Conservation (phyloP, 495 filamentous ascomycete species). For the Penicillium soppii region DNA sequence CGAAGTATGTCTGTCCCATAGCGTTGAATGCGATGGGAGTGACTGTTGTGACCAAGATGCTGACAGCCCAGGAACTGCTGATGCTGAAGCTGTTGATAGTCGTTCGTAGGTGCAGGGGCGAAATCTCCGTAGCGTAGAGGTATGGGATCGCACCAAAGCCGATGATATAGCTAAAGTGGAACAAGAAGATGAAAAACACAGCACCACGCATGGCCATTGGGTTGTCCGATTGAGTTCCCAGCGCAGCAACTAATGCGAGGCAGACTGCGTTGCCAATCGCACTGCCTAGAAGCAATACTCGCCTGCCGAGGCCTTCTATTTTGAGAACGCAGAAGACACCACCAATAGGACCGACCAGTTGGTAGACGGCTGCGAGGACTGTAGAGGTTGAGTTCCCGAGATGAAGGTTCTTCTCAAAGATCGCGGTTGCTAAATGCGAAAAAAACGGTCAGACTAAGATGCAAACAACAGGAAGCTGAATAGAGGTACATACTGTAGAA, state of each 20-base stretch:
- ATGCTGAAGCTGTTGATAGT: constrained; percentile 49
- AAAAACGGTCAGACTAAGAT: neutral
- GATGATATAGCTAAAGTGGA: constrained; percentile 52
- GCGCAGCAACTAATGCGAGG: constrained; percentile 37
- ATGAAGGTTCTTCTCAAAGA: constrained; percentile 22
- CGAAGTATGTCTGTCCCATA: constrained; percentile 22
- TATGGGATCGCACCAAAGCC: constrained; percentile 56
- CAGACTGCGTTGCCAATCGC: constrained; percentile 41
- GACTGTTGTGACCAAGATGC: constrained; percentile 19
- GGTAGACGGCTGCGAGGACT: constrained; percentile 21
- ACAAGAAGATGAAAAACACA: constrained; percentile 52
- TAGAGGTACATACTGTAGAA: constrained; percentile 23
- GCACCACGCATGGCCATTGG: constrained; percentile 21
- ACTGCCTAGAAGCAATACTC: constrained; percentile 17
- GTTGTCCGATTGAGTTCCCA: constrained; percentile 14
- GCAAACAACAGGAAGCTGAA: neutral
- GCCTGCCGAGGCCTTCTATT: constrained; percentile 22
- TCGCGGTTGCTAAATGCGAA: constrained; percentile 13
- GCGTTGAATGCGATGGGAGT: constrained; percentile 22
- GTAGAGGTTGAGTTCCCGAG: constrained; percentile 17
- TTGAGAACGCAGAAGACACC: constrained; percentile 19
- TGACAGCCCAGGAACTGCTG: constrained; percentile 46
- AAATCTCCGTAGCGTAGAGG: constrained; percentile 53
- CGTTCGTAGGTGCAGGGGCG: constrained; percentile 47
- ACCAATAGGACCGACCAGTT: constrained; percentile 18